A percentile compares a stretch with the other conserved stretches of the same genome.
These are phyloP conservation scores for Macroventuria anomochaeta DNA, from an alignment of 2,329 filamentous ascomycete species.

Conservation along the genomic window DNA sequence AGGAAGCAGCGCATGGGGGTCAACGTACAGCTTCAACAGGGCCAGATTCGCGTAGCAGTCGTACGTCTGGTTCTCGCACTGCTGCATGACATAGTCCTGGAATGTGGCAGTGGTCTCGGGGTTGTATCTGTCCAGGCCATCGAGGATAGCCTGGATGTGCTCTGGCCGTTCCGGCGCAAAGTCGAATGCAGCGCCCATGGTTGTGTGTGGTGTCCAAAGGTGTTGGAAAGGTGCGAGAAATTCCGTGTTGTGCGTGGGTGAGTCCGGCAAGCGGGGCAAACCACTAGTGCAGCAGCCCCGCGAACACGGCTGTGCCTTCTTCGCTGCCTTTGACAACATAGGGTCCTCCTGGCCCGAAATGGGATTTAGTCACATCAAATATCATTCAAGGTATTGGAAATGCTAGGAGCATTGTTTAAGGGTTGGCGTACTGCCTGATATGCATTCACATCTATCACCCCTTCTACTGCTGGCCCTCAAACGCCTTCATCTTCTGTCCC, in stretches of 20 bases:
- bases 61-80: slow-evolving; percentile 93
- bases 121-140: slow-evolving; percentile 97
- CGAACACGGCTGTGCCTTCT: neutral
- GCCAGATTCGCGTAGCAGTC: slow-evolving; percentile 98
- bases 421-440: neutral
- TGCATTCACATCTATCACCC: neutral
- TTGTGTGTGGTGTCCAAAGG: slow-evolving; percentile 22
- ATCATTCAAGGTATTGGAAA: too few relatives aligned
- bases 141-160: slow-evolving; percentile 91
- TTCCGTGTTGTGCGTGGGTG: slow-evolving; percentile 17
- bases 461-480: slow-evolving; percentile 21
- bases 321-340: neutral
- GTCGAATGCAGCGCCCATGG: slow-evolving; percentile 70
- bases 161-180: slow-evolving; percentile 90
- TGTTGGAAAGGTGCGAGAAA: slow-evolving; percentile 7
- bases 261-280: slow-evolving; percentile 11
- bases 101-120: slow-evolving; percentile 93
- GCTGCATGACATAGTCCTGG: slow-evolving; percentile 91
- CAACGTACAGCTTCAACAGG: slow-evolving; percentile 91
- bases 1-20: slow-evolving; percentile 12
- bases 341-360: too few relatives aligned
- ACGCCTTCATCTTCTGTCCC: slow-evolving; percentile 42
- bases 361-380: neutral
- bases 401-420: neutral
- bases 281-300: slow-evolving; percentile 18